Base-by-base conservation (phyloP, 129 eudicot genomes). In the Pittosporum tobira region DNA sequence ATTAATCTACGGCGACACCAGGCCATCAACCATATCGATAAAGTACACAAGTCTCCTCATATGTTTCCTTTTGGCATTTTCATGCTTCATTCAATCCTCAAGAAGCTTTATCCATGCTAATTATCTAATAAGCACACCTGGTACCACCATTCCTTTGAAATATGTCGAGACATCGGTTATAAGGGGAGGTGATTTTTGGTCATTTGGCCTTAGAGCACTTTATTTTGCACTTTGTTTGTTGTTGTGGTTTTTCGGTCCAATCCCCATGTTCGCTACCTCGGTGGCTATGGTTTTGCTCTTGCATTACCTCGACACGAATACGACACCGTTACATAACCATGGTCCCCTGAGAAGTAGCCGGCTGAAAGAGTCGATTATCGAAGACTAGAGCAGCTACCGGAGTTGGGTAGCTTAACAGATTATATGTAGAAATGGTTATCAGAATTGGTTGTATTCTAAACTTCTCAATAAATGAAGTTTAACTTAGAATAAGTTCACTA, bases 231-330 rank as follows among this genome's bases (percentile, higher is more conserved):
- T 74, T 10, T 15, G 25, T 22, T 50, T 77, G 74, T 31, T 85
- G 69, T 24, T 78, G 24, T 85, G 89, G 94, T 70, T 85, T 38
- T 75, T 85, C 38, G 89, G 94, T 3, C 86, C 89, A 1, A 78
- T 85, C 27, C 89, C 89, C 6, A 81, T 85, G 94, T 81, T 81
- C 63, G 74, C 58, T 26, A 69, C 85, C 11, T 78, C 88, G n/a
- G 59, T 75, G 38, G 47, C 26, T 4, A 78, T 79, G 83, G 94
- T 81, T 22, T 49, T 58, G 28, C 52, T 81, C 21, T 71, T 85
- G 27, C 65, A 72, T 70, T 68, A 66, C 55, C 77, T 78, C 38
- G 88, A 85, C 59, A 69, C 62, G 19, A 76, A 81, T 51, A 72
- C 74, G 2, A 57, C 64, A 4, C 75, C 83, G 0, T 21, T 85